Evolutionary conservation across 805 yeast genomes (phyloP), one percentile per base, ranked within the genome.

Genomic region (Saccharomycopsis fermentans): DNA sequence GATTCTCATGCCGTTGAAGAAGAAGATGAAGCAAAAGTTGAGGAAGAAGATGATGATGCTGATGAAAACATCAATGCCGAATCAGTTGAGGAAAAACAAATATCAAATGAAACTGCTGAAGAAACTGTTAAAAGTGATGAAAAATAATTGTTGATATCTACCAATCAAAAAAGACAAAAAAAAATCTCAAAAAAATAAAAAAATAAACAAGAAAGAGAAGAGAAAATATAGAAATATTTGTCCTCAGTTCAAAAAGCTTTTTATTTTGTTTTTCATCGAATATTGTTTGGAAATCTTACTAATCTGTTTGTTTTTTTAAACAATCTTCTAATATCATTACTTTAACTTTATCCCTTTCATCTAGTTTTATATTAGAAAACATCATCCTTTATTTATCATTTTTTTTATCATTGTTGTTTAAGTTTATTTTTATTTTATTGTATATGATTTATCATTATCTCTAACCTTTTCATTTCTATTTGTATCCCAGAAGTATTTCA

Each of bases 11-110:
- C 55, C 21, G 55, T 26, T 12, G 47, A 40, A 21, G 54, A 53
- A 3, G 61, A 55, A 32, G 54, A 48, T 14, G 51, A 55, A 17
- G 61, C 47, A 29, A 53, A 57, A 5, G 48, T 34, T 19, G 57
- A 54, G 12, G 54, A 53, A 34, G 53, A 47, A 24, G 55, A 54
- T 4, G 35, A 2, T 32, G 51, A 54, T 11, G 32, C 8, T 27
- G 51, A 54, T 19, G 54, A 43, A 21, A 24, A 43, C 5, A 21
- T 12, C n/a, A 19, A 19, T 19, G 50, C 24, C 17, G 50, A 11
- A 8, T 6, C 29, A 21, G 24, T 16, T 1, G 29, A 43, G 16
- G 24, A 43, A 16, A 24, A 43, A 16, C 29, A 19, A 21, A 21
- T 2, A 21, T 21, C 26, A 43, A 14, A 2, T 43, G 50, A 43